phyloP scores from a whole-genome alignment of 1,284 basidiomycete genomes.

The Anthracocystis walkeri region DNA sequence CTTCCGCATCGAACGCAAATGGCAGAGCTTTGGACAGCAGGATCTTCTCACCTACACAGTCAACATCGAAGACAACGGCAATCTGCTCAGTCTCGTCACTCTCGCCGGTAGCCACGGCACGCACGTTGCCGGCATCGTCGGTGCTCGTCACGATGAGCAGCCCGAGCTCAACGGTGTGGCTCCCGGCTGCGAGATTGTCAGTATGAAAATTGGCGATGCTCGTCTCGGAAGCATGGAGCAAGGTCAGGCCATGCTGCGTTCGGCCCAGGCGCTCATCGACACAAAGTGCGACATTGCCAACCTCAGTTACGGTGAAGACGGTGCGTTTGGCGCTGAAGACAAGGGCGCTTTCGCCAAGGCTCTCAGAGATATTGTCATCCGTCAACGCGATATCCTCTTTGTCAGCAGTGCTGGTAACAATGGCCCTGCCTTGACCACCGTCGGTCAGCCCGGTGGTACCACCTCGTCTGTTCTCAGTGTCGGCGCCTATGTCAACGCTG shows the following conservation, averaged over 20 bases:
- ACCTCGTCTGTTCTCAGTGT: constrained; percentile 68
- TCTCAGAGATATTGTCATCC: constrained; percentile 63
- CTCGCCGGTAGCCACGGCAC: constrained; percentile 69
- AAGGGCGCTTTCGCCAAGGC: constrained; percentile 67
- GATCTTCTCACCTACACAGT: constrained; percentile 69
- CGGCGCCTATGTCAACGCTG: constrained; percentile 69
- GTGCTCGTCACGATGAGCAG: constrained; percentile 61
- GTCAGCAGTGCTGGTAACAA: constrained; percentile 68
- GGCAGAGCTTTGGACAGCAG: constrained; percentile 66
- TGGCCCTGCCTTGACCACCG: constrained; percentile 69
- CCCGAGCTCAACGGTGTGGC: constrained; percentile 68
- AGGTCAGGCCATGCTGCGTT: constrained; percentile 69
- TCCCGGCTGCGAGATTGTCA: constrained; percentile 68
- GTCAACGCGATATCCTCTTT: constrained; percentile 65
- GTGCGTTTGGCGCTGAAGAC: constrained; percentile 66
- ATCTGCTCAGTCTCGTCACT: constrained; percentile 64
- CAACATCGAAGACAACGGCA: constrained; percentile 64
- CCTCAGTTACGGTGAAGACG: constrained; percentile 69
- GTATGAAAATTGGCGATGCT: constrained; percentile 63
- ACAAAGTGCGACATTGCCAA: constrained; percentile 69
- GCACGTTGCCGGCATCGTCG: constrained; percentile 70
- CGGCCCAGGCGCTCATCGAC: constrained; percentile 68
- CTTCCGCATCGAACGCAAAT: constrained; percentile 66
- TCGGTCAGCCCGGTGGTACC: constrained; percentile 69
- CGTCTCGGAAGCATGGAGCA: constrained; percentile 68